Base-by-base conservation (phyloP, 2,329 filamentous ascomycete genomes). In the Hypoxylon sp. region DNA sequence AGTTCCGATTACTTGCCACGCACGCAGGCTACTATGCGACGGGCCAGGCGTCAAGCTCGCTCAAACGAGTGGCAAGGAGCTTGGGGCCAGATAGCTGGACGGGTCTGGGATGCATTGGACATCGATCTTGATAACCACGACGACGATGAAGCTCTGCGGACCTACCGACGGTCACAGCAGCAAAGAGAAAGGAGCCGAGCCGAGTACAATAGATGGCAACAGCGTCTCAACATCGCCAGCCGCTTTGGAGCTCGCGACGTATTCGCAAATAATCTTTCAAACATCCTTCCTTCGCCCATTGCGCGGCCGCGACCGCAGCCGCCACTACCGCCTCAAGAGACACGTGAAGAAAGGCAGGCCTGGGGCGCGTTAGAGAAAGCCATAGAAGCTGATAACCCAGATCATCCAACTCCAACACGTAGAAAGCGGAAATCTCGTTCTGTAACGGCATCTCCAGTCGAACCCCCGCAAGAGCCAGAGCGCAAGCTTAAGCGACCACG, bases 291-390 rank as follows among this genome's bases (percentile, higher is more conserved):
- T 58, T 84, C 89, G 61, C 84, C 84, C 55, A 76, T 89, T 47
- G 80, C 89, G 49, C 85, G 87, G 60, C 80, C 84, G 47, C 84
- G 87, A 60, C 80, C 84, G 48, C 84, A 87, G 60, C 80, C 84
- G 72, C 79, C 74, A 72, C 80, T 76, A 64, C 74, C 72, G 71
- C 79, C 78, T 0, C 75, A 87, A 37, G 91, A 96, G 76, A 91
- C 90, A 6, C 81, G 89, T 43, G 93, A 97, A 70, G 93, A 97
- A 76, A 84, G 90, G 56, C 85, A 89, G 60, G 93, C 94, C 3
- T 97, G 94, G 95, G 92, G 93, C 65, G 93, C 91, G 19, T 89
- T 98, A 66, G 94, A 97, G 70, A 91, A 90, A 75, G 93, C 92
- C 44, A 86, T 92, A 67, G 90, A 94, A 64, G 84, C 86, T 17